These are phyloP conservation scores for Globisporangium sylvaticum DNA, from an alignment of 352 stramenopile species.

Conservation along the genomic window DNA sequence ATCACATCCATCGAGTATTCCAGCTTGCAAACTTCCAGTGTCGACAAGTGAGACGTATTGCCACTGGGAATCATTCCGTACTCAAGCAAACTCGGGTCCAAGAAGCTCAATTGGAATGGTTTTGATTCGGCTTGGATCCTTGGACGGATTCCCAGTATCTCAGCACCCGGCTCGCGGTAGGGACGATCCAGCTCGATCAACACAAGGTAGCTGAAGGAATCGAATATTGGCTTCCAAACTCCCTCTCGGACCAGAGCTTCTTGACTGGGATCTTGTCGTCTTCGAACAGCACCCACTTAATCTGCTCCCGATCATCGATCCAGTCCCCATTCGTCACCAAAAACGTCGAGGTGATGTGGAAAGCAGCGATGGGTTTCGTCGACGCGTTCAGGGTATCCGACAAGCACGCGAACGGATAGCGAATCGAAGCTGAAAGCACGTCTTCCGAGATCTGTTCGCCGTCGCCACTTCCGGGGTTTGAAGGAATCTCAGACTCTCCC, in stretches of 20 bases:
- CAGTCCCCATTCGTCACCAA: neutral
- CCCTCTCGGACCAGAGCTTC: neutral
- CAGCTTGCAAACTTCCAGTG: neutral
- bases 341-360: neutral
- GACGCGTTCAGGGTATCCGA: neutral
- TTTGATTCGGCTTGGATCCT: neutral
- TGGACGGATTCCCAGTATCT: neutral
- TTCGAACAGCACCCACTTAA: constrained; percentile 9
- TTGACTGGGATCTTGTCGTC: neutral
- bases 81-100: neutral
- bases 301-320: neutral
- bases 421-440: neutral
- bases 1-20: neutral
- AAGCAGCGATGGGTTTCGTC: neutral
- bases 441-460: neutral
- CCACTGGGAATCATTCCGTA: neutral
- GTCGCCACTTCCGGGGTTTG: neutral
- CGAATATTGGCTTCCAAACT: neutral
- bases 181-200: neutral
- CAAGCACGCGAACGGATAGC: constrained; percentile 4
- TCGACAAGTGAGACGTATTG: neutral
- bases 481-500: neutral
- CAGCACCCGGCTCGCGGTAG: neutral
- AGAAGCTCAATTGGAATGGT: neutral
- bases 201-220: neutral